These are phyloP conservation scores for Barnettozyma populi DNA, from an alignment of 805 yeast species.

Conservation along the genomic window DNA sequence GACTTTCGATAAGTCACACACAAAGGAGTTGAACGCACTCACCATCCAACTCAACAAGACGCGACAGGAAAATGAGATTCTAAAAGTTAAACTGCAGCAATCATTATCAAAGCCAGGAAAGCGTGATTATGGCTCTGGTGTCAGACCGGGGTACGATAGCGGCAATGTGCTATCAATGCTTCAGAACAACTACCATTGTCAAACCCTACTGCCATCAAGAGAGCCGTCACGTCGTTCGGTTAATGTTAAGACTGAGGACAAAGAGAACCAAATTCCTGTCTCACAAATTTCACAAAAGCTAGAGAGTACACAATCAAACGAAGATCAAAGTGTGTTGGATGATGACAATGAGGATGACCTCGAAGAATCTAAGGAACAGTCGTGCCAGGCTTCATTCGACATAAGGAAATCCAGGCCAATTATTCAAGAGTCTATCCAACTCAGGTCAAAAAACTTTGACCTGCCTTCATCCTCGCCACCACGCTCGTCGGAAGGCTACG, in stretches of 20 bases:
- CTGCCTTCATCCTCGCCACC: conserved; percentile 13
- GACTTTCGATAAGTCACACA: not conserved
- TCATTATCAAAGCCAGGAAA: not conserved
- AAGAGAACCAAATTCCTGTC: not conserved
- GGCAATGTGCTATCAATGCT: conserved; percentile 6
- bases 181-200: not conserved
- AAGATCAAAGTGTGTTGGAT: conserved; percentile 5
- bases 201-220: not conserved
- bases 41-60: conserved; percentile 6
- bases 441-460: conserved; percentile 10
- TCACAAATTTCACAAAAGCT: not conserved
- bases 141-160: not conserved
- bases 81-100: conserved; percentile 1
- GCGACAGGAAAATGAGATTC: conserved; percentile 1
- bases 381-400: conserved; percentile 6
- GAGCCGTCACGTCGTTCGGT: not conserved
- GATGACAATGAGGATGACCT: not conserved
- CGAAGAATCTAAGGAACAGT: conserved; percentile 3
- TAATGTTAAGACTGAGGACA: conserved; percentile 1
- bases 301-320: conserved; percentile 8
- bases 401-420: conserved; percentile 5
- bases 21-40: conserved; percentile 7
- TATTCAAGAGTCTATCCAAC: conserved; percentile 14
- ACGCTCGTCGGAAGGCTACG: not conserved
- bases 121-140: not conserved